Percentiles rank a stretch among this genome's conserved stretches.
Evolutionary conservation across 768 basidiomycete genomes (phyloP).

Genomic region (Leccinum subtestaceum): DNA sequence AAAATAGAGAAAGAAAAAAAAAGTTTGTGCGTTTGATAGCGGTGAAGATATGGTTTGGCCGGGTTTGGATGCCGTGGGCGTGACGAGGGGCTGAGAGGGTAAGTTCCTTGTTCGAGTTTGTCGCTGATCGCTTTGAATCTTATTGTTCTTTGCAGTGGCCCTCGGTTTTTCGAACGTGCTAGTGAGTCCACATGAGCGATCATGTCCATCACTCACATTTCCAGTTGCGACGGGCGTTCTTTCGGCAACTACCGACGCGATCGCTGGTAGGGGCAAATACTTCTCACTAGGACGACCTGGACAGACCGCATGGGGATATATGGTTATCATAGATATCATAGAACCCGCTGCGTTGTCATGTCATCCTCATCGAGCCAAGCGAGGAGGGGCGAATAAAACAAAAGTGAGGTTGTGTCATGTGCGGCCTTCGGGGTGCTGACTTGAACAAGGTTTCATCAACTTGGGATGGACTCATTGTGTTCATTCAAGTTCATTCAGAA

Average conservation of each 20-base stretch:
- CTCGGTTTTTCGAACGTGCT: not conserved
- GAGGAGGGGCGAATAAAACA: not conserved
- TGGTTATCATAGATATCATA: constrained; percentile 13
- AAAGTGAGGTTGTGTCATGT: not conserved
- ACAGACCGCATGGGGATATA: constrained; percentile 13
- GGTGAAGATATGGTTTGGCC: not conserved
- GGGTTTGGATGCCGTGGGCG: not conserved
- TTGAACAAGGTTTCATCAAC: constrained; percentile 2
- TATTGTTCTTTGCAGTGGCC: not conserved
- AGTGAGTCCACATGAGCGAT: not conserved
- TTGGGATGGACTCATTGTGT: not conserved
- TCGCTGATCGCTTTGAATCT: not conserved
- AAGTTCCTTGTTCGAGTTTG: not conserved
- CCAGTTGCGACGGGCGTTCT: not conserved
- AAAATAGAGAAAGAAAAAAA: not conserved
- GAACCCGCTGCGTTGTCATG: not conserved
- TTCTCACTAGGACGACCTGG: constrained; percentile 5
- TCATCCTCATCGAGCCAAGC: not conserved
- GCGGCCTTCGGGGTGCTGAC: constrained; percentile 1
- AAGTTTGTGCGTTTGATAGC: not conserved
- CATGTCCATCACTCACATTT: not conserved
- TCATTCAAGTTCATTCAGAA: not conserved
- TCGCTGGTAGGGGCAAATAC: constrained; percentile 3
- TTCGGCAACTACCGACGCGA: constrained; percentile 18
- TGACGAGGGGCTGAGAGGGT: not conserved